Evolutionary conservation across 78 protist genomes (phyloP).

Genomic region (Protostelium mycophagum): DNA sequence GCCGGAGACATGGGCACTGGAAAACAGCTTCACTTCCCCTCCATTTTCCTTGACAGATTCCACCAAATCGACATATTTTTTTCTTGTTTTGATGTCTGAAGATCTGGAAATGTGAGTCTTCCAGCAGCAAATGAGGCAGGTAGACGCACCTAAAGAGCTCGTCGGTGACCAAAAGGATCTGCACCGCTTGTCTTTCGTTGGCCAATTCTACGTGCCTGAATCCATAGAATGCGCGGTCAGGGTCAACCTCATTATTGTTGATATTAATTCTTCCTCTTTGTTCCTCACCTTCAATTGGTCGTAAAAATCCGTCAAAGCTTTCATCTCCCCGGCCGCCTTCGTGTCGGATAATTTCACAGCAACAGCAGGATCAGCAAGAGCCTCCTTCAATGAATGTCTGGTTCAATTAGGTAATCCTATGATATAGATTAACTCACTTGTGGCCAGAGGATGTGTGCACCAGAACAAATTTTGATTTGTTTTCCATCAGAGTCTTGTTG

Average conservation of each 20-base stretch:
- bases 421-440: neutral
- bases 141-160: slow-evolving; percentile 60
- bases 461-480: slow-evolving; percentile 63
- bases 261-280: neutral
- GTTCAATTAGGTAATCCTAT: neutral
- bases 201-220: slow-evolving; percentile 73
- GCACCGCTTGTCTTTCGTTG: slow-evolving; percentile 66
- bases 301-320: slow-evolving; percentile 48
- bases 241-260: slow-evolving; percentile 12
- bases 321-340: slow-evolving; percentile 77
- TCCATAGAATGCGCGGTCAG: slow-evolving; percentile 83
- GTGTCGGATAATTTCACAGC: slow-evolving; percentile 60
- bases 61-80: slow-evolving; percentile 74
- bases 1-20: slow-evolving; percentile 84
- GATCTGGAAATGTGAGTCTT: neutral
- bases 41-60: slow-evolving; percentile 67
- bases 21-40: slow-evolving; percentile 77
- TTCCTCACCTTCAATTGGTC: slow-evolving; percentile 29
- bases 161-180: slow-evolving; percentile 73
- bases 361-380: slow-evolving; percentile 63
- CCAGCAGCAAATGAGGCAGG: neutral
- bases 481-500: slow-evolving; percentile 26
- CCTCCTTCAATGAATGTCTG: slow-evolving; percentile 79
- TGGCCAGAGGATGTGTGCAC: slow-evolving; percentile 83
- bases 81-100: slow-evolving; percentile 42